A percentile compares a stretch with the other conserved stretches of the same genome.
phyloP scores from a whole-genome alignment of 371 early-diverging fungal genomes.

The Mortierella sp. region DNA sequence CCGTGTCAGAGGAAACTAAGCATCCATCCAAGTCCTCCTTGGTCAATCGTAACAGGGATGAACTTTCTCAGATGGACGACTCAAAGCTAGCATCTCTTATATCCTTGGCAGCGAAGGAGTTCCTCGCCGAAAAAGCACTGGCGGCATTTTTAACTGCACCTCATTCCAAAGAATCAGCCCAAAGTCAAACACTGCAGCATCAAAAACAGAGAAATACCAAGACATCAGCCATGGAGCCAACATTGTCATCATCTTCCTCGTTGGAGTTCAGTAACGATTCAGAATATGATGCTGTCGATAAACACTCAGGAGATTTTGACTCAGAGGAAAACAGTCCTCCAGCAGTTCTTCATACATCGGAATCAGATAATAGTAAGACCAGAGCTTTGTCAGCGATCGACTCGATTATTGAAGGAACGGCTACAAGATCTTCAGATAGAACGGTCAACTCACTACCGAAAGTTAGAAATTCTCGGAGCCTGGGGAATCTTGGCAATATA shows the following conservation, averaged over 20 bases:
- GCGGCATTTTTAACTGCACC: not conserved
- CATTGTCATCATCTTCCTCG: not conserved
- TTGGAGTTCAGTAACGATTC: not conserved
- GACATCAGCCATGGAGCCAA: not conserved
- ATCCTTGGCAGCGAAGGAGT: not conserved
- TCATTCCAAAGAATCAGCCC: not conserved
- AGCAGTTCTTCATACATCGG: not conserved
- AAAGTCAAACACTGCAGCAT: not conserved
- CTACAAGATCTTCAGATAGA: not conserved
- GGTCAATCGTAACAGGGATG: not conserved
- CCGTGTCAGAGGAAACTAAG: not conserved
- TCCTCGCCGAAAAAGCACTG: not conserved
- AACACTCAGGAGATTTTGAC: not conserved
- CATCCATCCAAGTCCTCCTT: not conserved
- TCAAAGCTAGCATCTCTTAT: not conserved
- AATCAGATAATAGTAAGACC: not conserved
- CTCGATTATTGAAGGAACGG: not conserved
- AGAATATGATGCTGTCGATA: not conserved
- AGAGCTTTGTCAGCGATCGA: not conserved
- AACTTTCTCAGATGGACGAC: not conserved
- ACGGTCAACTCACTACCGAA: not conserved
- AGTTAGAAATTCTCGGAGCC: not conserved
- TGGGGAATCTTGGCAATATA: not conserved
- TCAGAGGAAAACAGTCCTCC: not conserved
- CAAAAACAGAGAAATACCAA: not conserved